These are phyloP conservation scores for Chaetomium sp. DNA, from an alignment of 2,329 filamentous ascomycete genomes.

Conservation along the genomic window DNA sequence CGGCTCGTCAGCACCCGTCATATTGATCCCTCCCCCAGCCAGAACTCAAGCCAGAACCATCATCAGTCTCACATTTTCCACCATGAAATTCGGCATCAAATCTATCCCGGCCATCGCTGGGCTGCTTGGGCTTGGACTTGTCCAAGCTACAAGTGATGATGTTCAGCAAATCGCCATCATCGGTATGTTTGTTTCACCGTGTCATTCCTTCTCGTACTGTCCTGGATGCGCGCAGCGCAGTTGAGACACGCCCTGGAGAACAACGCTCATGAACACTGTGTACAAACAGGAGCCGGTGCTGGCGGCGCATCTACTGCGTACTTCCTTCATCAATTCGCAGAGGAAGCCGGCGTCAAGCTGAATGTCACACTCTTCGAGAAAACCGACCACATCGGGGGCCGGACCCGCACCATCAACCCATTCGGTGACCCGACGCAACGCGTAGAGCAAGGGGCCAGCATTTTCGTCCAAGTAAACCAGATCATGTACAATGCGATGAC, in stretches of 20 bases:
- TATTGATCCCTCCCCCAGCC: too few species aligned
- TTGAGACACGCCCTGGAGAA: neutral
- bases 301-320: slow-evolving; percentile 84
- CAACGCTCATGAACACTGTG: neutral
- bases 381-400: slow-evolving; percentile 70
- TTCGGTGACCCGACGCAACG: slow-evolving; percentile 61
- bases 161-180: slow-evolving; percentile 29
- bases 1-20: too few species aligned
- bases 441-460: slow-evolving; percentile 83
- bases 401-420: slow-evolving; percentile 75
- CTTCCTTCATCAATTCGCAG: slow-evolving; percentile 66
- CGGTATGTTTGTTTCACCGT: slow-evolving; percentile 11
- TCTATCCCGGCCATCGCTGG: neutral
- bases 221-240: too few species aligned
- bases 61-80: neutral
- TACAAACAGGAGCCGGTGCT: slow-evolving; percentile 68
- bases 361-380: slow-evolving; percentile 89
- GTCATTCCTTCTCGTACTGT: neutral
- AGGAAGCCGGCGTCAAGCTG: slow-evolving; percentile 50
- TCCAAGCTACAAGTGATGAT: neutral
- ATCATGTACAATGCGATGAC: slow-evolving; percentile 71
- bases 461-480: slow-evolving; percentile 79
- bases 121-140: slow-evolving; percentile 2
- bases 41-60: neutral
- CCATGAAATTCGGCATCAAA: slow-evolving; percentile 10